Evolutionary conservation across 2,329 filamentous ascomycete species (phyloP).

Genomic region (Monilinia vaccinii-corymbosi): DNA sequence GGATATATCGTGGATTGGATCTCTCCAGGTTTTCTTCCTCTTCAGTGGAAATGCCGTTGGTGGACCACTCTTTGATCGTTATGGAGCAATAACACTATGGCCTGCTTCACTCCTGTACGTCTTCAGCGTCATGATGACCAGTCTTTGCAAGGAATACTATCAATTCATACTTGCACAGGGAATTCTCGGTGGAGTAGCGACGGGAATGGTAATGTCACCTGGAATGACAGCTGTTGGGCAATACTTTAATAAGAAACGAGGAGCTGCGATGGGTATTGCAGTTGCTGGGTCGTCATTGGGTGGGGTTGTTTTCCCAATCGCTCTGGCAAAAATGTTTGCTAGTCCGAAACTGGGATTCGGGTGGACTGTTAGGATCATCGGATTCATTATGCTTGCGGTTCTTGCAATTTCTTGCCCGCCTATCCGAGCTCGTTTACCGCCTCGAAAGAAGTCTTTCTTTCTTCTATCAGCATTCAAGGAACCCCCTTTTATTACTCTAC

Average conservation of each 20-base stretch:
- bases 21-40: conserved; percentile 5
- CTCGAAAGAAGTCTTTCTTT: conserved; percentile 6
- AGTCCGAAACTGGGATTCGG: conserved; percentile 25
- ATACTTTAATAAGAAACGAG: conserved; percentile 41
- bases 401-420: neutral
- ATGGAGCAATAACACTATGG: conserved; percentile 43
- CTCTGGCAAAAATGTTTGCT: conserved; percentile 1
- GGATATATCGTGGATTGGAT: conserved; percentile 6
- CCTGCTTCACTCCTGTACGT: conserved; percentile 17
- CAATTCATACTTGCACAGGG: conserved; percentile 32
- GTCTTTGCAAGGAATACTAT: conserved; percentile 29
- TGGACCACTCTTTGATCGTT: conserved; percentile 8
- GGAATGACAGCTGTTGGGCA: conserved; percentile 33
- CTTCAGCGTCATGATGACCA: conserved; percentile 31
- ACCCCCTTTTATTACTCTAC: neutral
- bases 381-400: conserved; percentile 34
- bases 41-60: conserved; percentile 2
- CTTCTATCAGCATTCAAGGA: conserved; percentile 7
- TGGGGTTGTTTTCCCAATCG: conserved; percentile 9
- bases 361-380: conserved; percentile 24
- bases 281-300: conserved; percentile 14
- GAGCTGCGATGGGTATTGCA: conserved; percentile 39
- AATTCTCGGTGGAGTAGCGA: conserved; percentile 25
- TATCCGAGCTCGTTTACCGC: conserved; percentile 1
- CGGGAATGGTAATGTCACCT: conserved; percentile 33